Evolutionary conservation across 2,329 filamentous ascomycete genomes (phyloP).

Genomic region (Colletotrichum theobromicola): DNA sequence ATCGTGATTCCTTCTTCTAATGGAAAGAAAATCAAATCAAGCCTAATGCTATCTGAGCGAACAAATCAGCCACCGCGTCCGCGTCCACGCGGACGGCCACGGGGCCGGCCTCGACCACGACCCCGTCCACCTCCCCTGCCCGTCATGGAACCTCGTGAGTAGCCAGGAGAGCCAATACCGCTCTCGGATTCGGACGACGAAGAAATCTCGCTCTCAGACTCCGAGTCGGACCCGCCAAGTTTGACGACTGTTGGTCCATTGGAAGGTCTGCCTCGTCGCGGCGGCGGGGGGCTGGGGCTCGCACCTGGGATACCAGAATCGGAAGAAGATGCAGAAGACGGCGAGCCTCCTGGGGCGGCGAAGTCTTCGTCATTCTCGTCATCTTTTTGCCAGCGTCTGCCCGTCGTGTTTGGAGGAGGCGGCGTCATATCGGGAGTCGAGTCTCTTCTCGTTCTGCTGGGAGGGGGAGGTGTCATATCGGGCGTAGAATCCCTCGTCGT

Average conservation of each 20-base stretch:
- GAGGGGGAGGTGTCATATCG: neutral
- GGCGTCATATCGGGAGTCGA: conserved; percentile 6
- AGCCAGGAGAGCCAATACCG: neutral
- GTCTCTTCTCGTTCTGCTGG: neutral
- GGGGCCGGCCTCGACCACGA: neutral
- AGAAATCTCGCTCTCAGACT: conserved; percentile 14
- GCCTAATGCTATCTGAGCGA: neutral
- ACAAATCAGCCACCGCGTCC: neutral
- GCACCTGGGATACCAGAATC: conserved; percentile 11
- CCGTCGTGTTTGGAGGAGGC: neutral
- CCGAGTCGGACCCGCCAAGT: conserved; percentile 15
- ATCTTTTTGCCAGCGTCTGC: neutral
- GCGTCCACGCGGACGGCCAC: neutral
- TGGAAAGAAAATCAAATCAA: neutral
- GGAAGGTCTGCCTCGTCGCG: neutral
- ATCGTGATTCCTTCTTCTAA: neutral
- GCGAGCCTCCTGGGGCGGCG: neutral
- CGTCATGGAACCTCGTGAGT: neutral
- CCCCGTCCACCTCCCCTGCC: conserved; percentile 6
- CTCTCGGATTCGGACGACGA: conserved; percentile 11
- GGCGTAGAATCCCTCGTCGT: neutral
- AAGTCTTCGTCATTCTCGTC: conserved; percentile 1
- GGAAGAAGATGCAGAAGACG: neutral
- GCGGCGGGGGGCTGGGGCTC: neutral
- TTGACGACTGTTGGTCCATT: conserved; percentile 14